phyloP scores from a whole-genome alignment of 371 early-diverging fungal genomes.

The Quaeritorhiza haematococci region DNA sequence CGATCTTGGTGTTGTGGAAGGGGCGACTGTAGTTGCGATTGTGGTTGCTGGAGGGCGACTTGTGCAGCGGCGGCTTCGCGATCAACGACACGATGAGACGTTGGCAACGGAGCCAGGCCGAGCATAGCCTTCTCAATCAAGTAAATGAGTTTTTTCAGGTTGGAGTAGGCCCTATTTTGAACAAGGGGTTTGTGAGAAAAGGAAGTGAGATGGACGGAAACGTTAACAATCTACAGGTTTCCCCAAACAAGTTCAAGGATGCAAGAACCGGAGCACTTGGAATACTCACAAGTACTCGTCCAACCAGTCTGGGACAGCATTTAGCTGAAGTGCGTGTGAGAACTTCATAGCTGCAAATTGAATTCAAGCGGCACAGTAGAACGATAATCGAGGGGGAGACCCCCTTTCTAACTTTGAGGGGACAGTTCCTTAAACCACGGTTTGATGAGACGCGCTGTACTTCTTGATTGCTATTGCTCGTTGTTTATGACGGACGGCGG shows the following conservation, averaged over 20 bases:
- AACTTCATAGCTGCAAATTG: constrained; percentile 85
- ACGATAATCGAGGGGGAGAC: too few species aligned
- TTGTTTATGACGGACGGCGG: too few species aligned
- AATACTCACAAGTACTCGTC: constrained; percentile 60
- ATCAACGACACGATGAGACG: constrained; percentile 20
- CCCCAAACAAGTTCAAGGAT: constrained; percentile 36
- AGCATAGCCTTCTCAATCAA: constrained; percentile 80
- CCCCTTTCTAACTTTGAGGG: too few species aligned
- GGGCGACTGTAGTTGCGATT: constrained; percentile 24
- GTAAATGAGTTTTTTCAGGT: constrained; percentile 85
- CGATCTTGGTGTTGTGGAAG: constrained; percentile 28
- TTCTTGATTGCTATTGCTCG: too few species aligned
- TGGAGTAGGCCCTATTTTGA: constrained; percentile 63
- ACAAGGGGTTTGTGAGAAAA: constrained; percentile 20
- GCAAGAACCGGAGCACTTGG: neutral
- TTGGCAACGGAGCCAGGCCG: constrained; percentile 36
- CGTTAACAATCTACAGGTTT: constrained; percentile 24
- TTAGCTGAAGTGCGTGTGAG: constrained; percentile 79
- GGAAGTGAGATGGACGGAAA: constrained; percentile 22
- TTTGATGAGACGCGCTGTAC: too few species aligned
- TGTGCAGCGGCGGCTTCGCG: constrained; percentile 22
- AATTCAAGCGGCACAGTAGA: too few species aligned
- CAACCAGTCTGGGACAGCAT: constrained; percentile 87
- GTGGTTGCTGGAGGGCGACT: constrained; percentile 27
- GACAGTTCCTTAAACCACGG: too few species aligned